These are phyloP conservation scores for Erythrophleum fordii DNA, from an alignment of 306 rosid genomes.

Conservation along the genomic window DNA sequence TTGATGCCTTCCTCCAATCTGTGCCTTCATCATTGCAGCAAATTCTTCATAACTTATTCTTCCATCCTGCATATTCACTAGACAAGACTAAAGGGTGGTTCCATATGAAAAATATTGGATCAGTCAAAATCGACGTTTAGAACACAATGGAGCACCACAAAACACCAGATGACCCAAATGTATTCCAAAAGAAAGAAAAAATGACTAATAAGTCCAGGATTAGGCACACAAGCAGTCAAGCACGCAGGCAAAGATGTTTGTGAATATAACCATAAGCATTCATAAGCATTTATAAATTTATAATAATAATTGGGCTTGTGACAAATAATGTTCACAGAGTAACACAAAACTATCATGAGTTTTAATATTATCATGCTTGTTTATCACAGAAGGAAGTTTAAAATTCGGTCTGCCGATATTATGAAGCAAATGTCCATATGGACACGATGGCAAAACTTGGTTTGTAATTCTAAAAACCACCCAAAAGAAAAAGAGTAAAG, in stretches of 20 bases:
- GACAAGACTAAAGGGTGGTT: slow-evolving; percentile 8
- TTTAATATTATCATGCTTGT: background rate
- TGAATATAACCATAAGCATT: background rate
- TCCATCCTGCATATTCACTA: slow-evolving; percentile 70
- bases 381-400: background rate
- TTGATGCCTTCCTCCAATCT: slow-evolving; percentile 96
- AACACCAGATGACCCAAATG: background rate
- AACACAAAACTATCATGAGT: background rate
- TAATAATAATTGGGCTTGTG: background rate
- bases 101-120: background rate
- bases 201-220: background rate
- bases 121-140: background rate
- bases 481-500: background rate
- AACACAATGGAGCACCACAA: background rate
- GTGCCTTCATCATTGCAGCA: slow-evolving; percentile 91
- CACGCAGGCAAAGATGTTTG: background rate
- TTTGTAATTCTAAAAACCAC: background rate
- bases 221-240: background rate
- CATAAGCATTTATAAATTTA: background rate
- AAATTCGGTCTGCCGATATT: background rate
- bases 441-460: background rate
- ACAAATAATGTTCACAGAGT: background rate
- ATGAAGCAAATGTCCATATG: background rate
- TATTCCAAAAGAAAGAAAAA: too few species aligned
- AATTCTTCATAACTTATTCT: slow-evolving; percentile 85